Base-by-base conservation (phyloP, 2,329 filamentous ascomycete species). In the Sporothrix schenckii region DNA sequence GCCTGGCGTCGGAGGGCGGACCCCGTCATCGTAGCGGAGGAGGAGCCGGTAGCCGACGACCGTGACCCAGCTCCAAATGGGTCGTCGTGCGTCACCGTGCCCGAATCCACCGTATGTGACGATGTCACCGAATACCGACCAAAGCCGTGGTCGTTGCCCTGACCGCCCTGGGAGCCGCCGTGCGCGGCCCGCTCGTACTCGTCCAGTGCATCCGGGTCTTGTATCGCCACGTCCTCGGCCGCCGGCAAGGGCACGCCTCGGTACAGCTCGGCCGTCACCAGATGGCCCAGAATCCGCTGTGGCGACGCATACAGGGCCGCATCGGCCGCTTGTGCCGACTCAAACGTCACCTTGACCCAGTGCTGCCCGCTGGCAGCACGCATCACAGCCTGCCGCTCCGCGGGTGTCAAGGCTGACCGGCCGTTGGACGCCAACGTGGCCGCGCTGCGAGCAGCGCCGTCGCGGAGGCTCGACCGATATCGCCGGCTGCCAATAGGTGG, bases 331-430 rank as follows among this genome's bases (percentile, higher is more conserved):
- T 91, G 86, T 65, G 86, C 84, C 54, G 89, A 92, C 80, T 93
- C 91, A 76, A 93, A 94, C 0, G 91, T 94, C 69, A 94, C 84
- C 79, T 93, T 93, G 76, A 97, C 93, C 94, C 94, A 98, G 82
- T 97, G 92, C 75, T 91, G 87, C 56, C 94, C 94, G 66, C 93
- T 92, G 60, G 90, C 91, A 73, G 92, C 93, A 72, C 86, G 87
- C 73, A 74, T 74, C 77, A 94, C 92, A 78, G 94, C 91, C 68
- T 86, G 84, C 70, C 93, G 88, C 76, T 96, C 92, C 50, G 91
- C 89, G 21, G 86, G 81, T 1, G 90, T 91, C 68, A 97, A 81
- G 11, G 87, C 86, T 53, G 84, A 82, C 67, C 87, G 85, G 71
- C 89, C 87, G 68, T 73, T 70, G 52, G 71, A 70, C 30, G 53